These are phyloP conservation scores for Blastobotrys buckinghamii DNA, from an alignment of 1,139 yeast genomes.

Conservation along the genomic window DNA sequence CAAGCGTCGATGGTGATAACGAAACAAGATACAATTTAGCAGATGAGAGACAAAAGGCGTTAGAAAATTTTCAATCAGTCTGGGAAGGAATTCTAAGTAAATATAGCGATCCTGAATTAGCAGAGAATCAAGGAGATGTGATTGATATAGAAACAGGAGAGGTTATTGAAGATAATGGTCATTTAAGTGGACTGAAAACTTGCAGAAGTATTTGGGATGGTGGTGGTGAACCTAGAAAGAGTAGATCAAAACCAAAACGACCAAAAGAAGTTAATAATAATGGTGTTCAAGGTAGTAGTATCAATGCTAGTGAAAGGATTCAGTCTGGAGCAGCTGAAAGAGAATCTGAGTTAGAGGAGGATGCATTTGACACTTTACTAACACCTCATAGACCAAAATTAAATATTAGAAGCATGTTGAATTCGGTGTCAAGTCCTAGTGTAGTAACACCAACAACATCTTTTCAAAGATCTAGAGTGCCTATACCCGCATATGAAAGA, in stretches of 20 bases:
- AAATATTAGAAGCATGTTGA: neutral
- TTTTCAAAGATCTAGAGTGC: neutral
- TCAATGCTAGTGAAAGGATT: no score
- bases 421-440: neutral
- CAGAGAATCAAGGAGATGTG: constrained; percentile 54
- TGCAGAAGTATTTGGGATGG: constrained; percentile 5
- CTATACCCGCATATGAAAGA: neutral
- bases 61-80: constrained; percentile 22
- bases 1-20: neutral
- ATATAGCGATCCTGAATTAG: constrained; percentile 45
- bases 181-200: constrained; percentile 40
- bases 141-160: constrained; percentile 58
- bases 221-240: neutral
- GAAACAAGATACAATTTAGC: neutral
- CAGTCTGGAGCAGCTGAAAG: neutral
- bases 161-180: constrained; percentile 59
- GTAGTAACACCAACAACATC: neutral
- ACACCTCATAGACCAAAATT: constrained; percentile 3
- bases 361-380: constrained; percentile 13
- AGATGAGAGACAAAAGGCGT: constrained; percentile 1
- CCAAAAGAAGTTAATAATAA: neutral
- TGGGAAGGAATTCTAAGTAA: constrained; percentile 55
- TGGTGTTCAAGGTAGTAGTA: neutral
- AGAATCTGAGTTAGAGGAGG: constrained; percentile 11
- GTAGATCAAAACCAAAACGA: no score